Evolutionary conservation across 2,329 filamentous ascomycete species (phyloP).

Genomic region (Exophiala viscosa): DNA sequence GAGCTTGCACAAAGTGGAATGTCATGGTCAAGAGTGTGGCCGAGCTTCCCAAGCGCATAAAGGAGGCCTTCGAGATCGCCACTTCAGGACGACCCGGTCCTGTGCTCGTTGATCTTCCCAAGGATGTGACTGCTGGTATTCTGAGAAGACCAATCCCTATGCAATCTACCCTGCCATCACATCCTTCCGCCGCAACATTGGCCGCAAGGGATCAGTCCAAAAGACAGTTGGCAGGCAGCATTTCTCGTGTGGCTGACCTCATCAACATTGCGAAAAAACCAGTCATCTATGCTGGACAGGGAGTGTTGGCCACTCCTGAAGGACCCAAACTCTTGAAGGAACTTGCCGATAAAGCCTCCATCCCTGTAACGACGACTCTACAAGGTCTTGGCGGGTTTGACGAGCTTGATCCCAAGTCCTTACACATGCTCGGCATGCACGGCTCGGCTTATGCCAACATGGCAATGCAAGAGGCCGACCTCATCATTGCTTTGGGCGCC

Average conservation of each 20-base stretch:
- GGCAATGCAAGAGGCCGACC: conserved; percentile 93
- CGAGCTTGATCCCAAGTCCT: conserved; percentile 86
- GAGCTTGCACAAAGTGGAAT: conserved; percentile 98
- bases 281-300: conserved; percentile 90
- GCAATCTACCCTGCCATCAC: conserved; percentile 66
- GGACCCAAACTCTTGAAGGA: conserved; percentile 76
- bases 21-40: conserved; percentile 96
- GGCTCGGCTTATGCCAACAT: conserved; percentile 96
- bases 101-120: conserved; percentile 91
- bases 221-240: conserved; percentile 69
- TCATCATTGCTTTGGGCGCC: conserved; percentile 89
- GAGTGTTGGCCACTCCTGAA: conserved; percentile 74
- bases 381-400: conserved; percentile 93
- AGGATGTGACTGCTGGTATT: conserved; percentile 87
- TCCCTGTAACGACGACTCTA: conserved; percentile 93
- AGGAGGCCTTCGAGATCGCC: conserved; percentile 97
- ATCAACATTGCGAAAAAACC: conserved; percentile 91
- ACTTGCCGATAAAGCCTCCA: conserved; percentile 82
- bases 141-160: conserved; percentile 80
- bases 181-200: conserved; percentile 80
- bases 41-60: conserved; percentile 88
- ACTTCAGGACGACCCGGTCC: conserved; percentile 90
- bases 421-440: conserved; percentile 99
- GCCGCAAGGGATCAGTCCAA: conserved; percentile 70
- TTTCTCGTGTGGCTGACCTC: conserved; percentile 73